phyloP scores from a whole-genome alignment of 2,329 filamentous ascomycete species.

The Hypoxylon sp. region DNA sequence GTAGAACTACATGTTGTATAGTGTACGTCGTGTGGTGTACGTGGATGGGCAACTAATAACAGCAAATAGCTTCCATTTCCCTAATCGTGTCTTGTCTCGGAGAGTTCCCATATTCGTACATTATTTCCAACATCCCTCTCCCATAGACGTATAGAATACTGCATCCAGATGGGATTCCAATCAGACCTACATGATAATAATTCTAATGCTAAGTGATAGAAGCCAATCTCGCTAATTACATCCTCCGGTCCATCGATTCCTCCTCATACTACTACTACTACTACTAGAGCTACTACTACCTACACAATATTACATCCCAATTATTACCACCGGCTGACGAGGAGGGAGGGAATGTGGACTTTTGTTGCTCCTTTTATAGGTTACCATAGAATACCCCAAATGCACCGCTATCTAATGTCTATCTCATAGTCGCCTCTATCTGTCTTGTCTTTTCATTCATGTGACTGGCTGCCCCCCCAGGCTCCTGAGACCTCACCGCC shows the following conservation, averaged over 20 bases:
- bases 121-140: constrained; percentile 12
- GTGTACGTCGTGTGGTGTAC: no score
- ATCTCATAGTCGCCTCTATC: background rate
- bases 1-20: background rate
- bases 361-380: constrained; percentile 18
- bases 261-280: background rate
- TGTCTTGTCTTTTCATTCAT: constrained; percentile 2
- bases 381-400: constrained; percentile 22
- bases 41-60: no score
- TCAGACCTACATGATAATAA: background rate
- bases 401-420: constrained; percentile 9
- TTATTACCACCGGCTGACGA: background rate
- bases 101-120: constrained; percentile 29
- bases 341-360: constrained; percentile 2
- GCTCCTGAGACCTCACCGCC: constrained; percentile 28
- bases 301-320: constrained; percentile 1
- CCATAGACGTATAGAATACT: no score
- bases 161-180: no score
- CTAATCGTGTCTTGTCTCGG: constrained; percentile 30
- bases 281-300: background rate
- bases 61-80: constrained; percentile 8
- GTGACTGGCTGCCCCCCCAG: constrained; percentile 17
- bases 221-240: constrained; percentile 23
- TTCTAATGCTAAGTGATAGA: constrained; percentile 9
- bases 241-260: constrained; percentile 3